These are phyloP conservation scores for Monsonia emarginata DNA, from an alignment of 441 rosid species.

Conservation along the genomic window DNA sequence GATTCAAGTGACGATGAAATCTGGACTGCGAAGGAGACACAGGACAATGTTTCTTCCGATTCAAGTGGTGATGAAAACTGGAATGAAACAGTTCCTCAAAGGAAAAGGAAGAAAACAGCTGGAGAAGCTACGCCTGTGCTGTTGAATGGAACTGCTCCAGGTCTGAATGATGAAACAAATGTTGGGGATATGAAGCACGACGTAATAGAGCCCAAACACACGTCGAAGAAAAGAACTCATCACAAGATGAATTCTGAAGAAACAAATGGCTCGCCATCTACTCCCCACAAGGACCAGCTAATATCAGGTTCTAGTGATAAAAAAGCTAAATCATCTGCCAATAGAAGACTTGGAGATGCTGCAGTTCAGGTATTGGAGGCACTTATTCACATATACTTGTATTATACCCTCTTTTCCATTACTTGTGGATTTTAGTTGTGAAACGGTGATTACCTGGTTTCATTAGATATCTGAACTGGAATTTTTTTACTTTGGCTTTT, in stretches of 20 bases:
- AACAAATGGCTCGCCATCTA: conserved; percentile 18
- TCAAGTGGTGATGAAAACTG: conserved; percentile 74
- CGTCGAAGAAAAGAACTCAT: conserved; percentile 20
- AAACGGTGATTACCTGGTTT: background rate
- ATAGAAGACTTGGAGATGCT: conserved; percentile 46
- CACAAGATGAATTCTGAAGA: conserved; percentile 19
- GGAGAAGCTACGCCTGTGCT: conserved; percentile 21
- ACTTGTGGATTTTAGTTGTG: background rate
- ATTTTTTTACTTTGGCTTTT: background rate
- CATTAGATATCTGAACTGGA: background rate
- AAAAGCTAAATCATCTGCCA: conserved; percentile 29
- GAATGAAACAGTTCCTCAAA: conserved; percentile 27
- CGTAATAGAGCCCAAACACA: conserved; percentile 15
- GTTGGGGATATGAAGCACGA: conserved; percentile 22
- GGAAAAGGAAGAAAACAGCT: conserved; percentile 27
- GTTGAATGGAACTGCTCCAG: conserved; percentile 27
- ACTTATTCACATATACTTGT: background rate
- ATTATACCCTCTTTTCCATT: background rate
- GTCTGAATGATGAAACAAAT: conserved; percentile 10
- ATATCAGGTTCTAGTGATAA: conserved; percentile 28
- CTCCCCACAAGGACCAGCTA: conserved; percentile 21
- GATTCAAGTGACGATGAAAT: conserved; percentile 74
- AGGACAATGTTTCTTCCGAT: conserved; percentile 45
- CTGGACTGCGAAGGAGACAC: conserved; percentile 65
- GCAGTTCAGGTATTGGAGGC: conserved; percentile 46